Conservation (phyloP, 768 basidiomycete genomes). For the Boletus sp. region DNA sequence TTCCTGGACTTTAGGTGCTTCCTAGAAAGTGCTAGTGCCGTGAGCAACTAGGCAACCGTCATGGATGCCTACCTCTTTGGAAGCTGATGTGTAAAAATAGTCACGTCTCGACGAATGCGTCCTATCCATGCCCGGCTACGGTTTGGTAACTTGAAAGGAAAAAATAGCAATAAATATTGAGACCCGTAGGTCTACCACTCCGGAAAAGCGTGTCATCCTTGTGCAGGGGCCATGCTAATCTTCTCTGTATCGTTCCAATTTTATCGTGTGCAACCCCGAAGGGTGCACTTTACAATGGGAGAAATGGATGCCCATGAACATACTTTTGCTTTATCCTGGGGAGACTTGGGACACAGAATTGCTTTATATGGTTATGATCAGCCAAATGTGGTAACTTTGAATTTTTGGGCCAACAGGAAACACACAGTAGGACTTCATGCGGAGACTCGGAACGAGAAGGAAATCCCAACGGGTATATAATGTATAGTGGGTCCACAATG, state of each 20-base stretch:
- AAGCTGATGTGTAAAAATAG: background rate
- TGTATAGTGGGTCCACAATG: constrained; percentile 1
- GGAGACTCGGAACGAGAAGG: background rate
- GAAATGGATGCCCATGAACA: background rate
- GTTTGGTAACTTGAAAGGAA: background rate
- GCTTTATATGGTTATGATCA: background rate
- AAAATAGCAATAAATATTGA: constrained; percentile 36
- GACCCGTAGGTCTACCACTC: constrained; percentile 68
- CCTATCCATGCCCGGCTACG: no score
- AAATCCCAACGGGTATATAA: constrained; percentile 12
- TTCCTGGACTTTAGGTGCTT: no score
- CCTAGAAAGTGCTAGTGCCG: no score
- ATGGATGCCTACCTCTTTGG: background rate
- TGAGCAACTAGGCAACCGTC: background rate
- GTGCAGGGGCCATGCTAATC: constrained; percentile 99
- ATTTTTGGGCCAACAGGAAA: no score
- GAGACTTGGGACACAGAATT: constrained; percentile 5
- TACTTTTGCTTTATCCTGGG: constrained; percentile 21
- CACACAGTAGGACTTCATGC: background rate
- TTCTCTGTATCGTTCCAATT: constrained; percentile 99
- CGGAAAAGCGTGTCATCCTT: constrained; percentile 99
- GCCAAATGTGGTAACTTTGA: background rate
- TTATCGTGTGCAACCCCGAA: constrained; percentile 95
- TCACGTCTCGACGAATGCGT: background rate
- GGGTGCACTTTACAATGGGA: constrained; percentile 47